These are phyloP conservation scores for Ceratobasidium sp. DNA, from an alignment of 1,284 basidiomycete species.

Conservation along the genomic window DNA sequence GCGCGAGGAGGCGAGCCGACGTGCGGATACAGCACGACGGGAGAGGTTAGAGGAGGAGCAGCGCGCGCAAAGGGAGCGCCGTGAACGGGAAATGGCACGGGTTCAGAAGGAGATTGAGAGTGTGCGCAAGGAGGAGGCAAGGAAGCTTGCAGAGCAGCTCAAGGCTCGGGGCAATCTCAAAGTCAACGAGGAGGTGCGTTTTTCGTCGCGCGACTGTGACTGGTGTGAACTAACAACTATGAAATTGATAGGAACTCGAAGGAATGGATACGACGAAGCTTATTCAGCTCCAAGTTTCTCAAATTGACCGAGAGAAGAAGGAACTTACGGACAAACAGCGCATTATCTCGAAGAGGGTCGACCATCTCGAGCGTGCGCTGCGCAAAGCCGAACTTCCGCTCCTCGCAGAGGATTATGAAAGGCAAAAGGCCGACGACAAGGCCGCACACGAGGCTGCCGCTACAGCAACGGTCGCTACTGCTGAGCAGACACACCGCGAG, in stretches of 20 bases:
- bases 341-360: conserved; percentile 89
- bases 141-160: conserved; percentile 89
- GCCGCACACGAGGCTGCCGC: conserved; percentile 78
- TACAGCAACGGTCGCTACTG: conserved; percentile 71
- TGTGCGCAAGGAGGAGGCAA: conserved; percentile 87
- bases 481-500: conserved; percentile 74
- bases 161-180: conserved; percentile 90
- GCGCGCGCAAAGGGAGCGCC: conserved; percentile 75
- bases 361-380: conserved; percentile 96
- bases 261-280: conserved; percentile 89
- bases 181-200: conserved; percentile 81
- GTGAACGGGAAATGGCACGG: conserved; percentile 80
- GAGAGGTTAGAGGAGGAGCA: conserved; percentile 83
- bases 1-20: conserved; percentile 88
- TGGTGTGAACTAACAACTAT: background rate
- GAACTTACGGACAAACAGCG: conserved; percentile 88
- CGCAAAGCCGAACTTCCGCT: conserved; percentile 94
- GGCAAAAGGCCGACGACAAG: conserved; percentile 84
- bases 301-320: conserved; percentile 97
- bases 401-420: conserved; percentile 88
- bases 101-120: conserved; percentile 86
- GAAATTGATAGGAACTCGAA: conserved; percentile 75
- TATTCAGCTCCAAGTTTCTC: conserved; percentile 92
- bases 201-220: background rate
- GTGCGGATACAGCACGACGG: conserved; percentile 77